Base-by-base conservation (phyloP, 2,329 filamentous ascomycete species). In the Rutstroemia sp. region DNA sequence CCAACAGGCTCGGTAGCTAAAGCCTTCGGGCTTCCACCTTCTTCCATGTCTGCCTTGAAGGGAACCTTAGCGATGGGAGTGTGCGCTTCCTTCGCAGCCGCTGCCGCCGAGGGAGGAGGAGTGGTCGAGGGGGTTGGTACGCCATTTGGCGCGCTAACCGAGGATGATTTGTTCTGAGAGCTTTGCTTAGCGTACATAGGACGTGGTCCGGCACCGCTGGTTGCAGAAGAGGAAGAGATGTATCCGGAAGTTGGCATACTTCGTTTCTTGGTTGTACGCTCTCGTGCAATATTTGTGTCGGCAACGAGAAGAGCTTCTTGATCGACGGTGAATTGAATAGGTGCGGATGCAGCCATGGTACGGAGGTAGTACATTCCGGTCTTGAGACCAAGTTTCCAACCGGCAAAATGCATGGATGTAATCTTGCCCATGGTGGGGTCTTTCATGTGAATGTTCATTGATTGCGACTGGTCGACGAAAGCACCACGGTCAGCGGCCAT, bases 351-450 rank as follows among this genome's bases (percentile, higher is more conserved):
- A 62, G 94, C 94, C 85, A 95, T 94, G 49, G 94, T 99, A 68
- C 94, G 90, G 66, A 99, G 86, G 76, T 99, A 99, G 85, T 99
- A 99, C 94, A 99, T 97, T 78, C 94, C 94, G 38, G 94, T 99
- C 87, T 99, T 99, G 66, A 99, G 83, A 69, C 94, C 94, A 64
- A 97, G 86, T 81, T 97, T 99, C 94, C 94, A 99, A 67, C 94
- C 94, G 49, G 94, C 83, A 71, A 99, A 99, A 79, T 99, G 94
- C 94, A 99, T 99, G 73, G 88, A 94, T 59, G 94, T 99, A 73
- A 99, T 96, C 82, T 99, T 99, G 76, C 94, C 94, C 92, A 99
- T 97, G 52, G 92, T 96, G 44, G 94, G 94, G 70, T 97, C 92
- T 75, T 95, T 95, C 87, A 99, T 91, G 80, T 99, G 94, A 66